A percentile compares a stretch with the other conserved stretches of the same genome.
Conservation (phyloP, 2,329 filamentous ascomycete species). For the Beauveria scarabaeidicola region DNA sequence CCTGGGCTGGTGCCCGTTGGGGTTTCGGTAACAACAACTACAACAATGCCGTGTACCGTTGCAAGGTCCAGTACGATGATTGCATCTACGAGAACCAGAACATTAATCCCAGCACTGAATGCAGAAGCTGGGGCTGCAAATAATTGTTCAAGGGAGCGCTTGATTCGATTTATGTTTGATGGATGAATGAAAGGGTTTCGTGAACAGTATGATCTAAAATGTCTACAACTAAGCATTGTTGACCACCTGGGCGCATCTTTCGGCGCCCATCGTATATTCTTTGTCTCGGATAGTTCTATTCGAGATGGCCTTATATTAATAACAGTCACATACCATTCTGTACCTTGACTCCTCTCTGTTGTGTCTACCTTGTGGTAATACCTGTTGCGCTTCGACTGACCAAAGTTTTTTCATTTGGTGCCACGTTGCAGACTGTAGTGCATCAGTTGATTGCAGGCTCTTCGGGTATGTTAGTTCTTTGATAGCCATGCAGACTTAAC, state of each 20-base stretch:
- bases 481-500: background rate
- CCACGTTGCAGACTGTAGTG: constrained; percentile 12
- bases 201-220: background rate
- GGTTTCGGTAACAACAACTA: constrained; percentile 24
- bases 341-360: background rate
- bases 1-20: constrained; percentile 14
- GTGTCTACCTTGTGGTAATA: no score
- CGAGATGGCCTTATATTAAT: background rate
- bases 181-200: background rate
- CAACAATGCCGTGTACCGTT: constrained; percentile 31
- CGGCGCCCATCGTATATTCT: background rate
- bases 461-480: no score
- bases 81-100: constrained; percentile 36
- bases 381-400: no score
- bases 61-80: constrained; percentile 40
- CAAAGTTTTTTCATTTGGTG: no score
- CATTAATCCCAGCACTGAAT: constrained; percentile 30
- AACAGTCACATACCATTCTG: background rate
- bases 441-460: background rate
- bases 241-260: background rate
- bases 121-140: constrained; percentile 26
- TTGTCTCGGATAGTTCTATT: background rate
- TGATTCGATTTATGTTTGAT: background rate
- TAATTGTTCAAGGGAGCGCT: background rate
- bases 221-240: background rate